Percentiles rank a stretch among this genome's conserved stretches.
Conservation (phyloP, 257 asterid genomes). For the Salvia splendens region DNA sequence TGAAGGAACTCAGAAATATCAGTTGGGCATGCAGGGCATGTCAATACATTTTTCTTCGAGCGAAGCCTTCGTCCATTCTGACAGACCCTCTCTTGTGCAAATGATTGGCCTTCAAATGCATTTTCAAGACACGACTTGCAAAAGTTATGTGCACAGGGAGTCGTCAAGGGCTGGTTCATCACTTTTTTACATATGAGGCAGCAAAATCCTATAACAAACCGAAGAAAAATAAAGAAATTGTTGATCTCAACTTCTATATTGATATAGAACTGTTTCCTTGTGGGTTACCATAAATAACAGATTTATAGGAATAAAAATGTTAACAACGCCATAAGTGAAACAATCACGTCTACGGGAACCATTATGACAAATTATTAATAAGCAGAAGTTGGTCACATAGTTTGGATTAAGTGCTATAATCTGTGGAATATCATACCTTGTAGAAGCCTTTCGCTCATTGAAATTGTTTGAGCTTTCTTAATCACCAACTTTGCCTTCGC, state of each 20-base stretch:
- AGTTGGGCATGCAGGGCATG: slow-evolving; percentile 69
- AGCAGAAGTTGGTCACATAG: too few relatives aligned
- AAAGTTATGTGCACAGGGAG: slow-evolving; percentile 86
- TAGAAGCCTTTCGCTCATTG: slow-evolving; percentile 55
- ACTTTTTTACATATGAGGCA: slow-evolving; percentile 67
- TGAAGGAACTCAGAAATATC: slow-evolving; percentile 78
- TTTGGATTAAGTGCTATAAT: background rate
- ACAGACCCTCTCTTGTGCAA: slow-evolving; percentile 61
- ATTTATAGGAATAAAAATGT: background rate
- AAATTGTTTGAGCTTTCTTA: slow-evolving; percentile 51
- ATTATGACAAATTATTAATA: background rate
- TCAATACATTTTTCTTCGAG: slow-evolving; percentile 63
- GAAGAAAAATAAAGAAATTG: background rate
- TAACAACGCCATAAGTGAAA: background rate
- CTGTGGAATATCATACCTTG: slow-evolving; percentile 51
- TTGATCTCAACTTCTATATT: background rate
- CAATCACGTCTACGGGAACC: slow-evolving; percentile 9
- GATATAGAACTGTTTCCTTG: background rate
- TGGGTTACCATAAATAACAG: background rate
- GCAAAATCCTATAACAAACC: slow-evolving; percentile 54
- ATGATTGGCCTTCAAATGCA: slow-evolving; percentile 69
- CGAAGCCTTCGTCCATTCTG: slow-evolving; percentile 70
- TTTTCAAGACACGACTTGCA: slow-evolving; percentile 71
- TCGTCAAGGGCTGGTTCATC: slow-evolving; percentile 67
- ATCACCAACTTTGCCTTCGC: slow-evolving; percentile 46